Evolutionary conservation across 1,139 yeast genomes (phyloP), one percentile per base, ranked within the genome.

Genomic region (Suhomyces maxii): DNA sequence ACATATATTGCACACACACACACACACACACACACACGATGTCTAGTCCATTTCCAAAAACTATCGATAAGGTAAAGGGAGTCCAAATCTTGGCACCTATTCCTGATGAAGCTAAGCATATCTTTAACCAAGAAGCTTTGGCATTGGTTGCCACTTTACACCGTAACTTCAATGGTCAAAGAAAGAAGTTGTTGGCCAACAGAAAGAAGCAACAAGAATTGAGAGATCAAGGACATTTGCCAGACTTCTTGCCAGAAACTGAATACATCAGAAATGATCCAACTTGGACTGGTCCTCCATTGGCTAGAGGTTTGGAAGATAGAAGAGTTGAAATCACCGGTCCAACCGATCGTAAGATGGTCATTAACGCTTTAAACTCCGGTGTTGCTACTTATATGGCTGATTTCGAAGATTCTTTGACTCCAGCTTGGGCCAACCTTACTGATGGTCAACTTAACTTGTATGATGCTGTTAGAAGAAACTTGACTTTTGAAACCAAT

Each of bases 351-450:
- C 82, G 97, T 57, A 90, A 90, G 68, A 90, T 90, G 97, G 86
- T 90, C 56, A 86, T 90, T 65, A 90, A 90, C 64, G 97, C 97
- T 14, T 80, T 90, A 63, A 90, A 90, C 72, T 83, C 96, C 5
- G 81, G 82, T 48, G 97, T 90, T 39, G 89, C 87, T 63, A 89
- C 96, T 41, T 90, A 90, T 68, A 90, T 90, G 97, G 85, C 95
- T 39, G 98, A 90, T 71, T 88, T 90, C 59, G 97, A 90, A 69
- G 97, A 90, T 71, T 89, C 96, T 31, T 84, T 90, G 59, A 85
- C 97, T 32, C 99, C 99, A 57, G 91, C 98, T 33, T 93, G 98
- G 98, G 71, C 71, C 57, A 90, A 89, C 69, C 79, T 89, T 76
- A 82, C 88, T 51, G 80, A 76, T 46, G 99, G 98, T 48, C 99